Conservation (phyloP, 2,329 filamentous ascomycete genomes). For the Aspergillus sp. region DNA sequence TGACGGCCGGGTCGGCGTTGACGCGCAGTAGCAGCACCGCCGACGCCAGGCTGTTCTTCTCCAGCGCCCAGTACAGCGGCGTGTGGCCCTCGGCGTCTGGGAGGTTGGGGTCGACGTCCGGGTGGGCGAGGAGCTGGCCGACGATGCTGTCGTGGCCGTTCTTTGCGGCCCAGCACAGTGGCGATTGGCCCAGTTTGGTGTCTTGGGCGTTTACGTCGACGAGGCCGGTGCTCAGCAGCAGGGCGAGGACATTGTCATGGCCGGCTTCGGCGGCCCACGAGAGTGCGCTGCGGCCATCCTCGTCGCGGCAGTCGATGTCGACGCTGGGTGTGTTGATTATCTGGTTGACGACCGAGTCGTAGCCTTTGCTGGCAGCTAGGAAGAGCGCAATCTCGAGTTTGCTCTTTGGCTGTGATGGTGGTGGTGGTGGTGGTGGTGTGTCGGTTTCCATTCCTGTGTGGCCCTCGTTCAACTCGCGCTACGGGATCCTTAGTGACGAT, state of each 20-base stretch:
- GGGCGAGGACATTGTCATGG: conserved; percentile 17
- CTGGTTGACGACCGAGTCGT: conserved; percentile 23
- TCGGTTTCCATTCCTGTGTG: too few species aligned
- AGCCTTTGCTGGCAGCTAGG: conserved; percentile 22
- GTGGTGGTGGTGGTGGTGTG: neutral
- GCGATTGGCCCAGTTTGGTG: conserved; percentile 15
- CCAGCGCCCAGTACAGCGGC: conserved; percentile 18
- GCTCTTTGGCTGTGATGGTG: conserved; percentile 8
- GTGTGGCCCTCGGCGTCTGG: conserved; percentile 13
- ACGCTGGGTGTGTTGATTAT: conserved; percentile 21
- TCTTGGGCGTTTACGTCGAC: conserved; percentile 16
- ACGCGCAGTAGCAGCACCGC: conserved; percentile 20
- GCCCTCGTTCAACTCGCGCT: too few species aligned
- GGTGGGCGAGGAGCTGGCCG: conserved; percentile 12
- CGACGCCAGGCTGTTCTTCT: conserved; percentile 19
- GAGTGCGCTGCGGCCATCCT: conserved; percentile 20
- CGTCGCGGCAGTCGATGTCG: conserved; percentile 19
- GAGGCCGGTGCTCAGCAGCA: conserved; percentile 13
- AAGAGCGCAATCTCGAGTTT: conserved; percentile 24
- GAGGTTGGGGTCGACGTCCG: conserved; percentile 16
- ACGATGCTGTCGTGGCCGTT: conserved; percentile 17
- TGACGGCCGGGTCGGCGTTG: conserved; percentile 12
- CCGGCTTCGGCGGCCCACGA: conserved; percentile 23
- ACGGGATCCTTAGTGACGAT: too few species aligned
- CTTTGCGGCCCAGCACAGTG: conserved; percentile 19